Percentiles rank a stretch among this genome's conserved stretches.
Conservation (phyloP, 495 filamentous ascomycete species). For the Podospora comata region DNA sequence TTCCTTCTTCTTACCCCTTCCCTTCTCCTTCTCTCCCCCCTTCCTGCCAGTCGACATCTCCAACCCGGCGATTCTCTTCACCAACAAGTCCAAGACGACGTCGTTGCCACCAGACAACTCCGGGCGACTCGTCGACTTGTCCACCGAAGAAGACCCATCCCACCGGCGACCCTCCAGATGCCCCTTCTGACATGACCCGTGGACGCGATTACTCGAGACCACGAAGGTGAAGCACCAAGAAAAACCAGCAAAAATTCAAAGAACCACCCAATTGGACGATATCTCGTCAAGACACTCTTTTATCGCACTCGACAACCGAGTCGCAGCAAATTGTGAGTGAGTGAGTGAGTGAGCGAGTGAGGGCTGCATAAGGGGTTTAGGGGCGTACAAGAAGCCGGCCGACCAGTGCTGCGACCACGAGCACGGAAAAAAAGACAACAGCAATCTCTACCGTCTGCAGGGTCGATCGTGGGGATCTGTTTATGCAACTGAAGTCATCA, state of each 20-base stretch:
- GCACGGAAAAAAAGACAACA: neutral
- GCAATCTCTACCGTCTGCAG: conserved; percentile 13
- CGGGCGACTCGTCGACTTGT: conserved; percentile 32
- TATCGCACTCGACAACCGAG: conserved; percentile 18
- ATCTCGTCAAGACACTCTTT: conserved; percentile 51
- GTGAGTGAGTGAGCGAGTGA: neutral
- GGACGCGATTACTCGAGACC: conserved; percentile 27
- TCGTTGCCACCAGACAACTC: conserved; percentile 27
- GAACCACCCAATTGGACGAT: conserved; percentile 23
- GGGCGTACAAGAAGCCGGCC: conserved; percentile 7
- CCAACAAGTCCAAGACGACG: conserved; percentile 30
- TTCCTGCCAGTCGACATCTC: conserved; percentile 24
- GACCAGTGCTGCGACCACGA: conserved; percentile 9
- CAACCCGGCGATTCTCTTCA: conserved; percentile 23
- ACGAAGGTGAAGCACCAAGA: conserved; percentile 27
- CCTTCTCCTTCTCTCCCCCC: conserved; percentile 16
- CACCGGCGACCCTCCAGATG: conserved; percentile 29
- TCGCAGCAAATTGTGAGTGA: conserved; percentile 27
- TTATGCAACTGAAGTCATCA: conserved; percentile 25
- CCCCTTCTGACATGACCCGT: conserved; percentile 35
- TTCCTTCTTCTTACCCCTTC: conserved; percentile 26
- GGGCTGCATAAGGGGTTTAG: conserved; percentile 10
- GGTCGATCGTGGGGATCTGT: conserved; percentile 37
- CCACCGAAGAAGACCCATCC: conserved; percentile 21
- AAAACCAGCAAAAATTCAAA: conserved; percentile 7